Percentiles rank a stretch among this genome's conserved stretches.
Evolutionary conservation across 75 land plant species (phyloP).

Genomic region (Sequoia sempervirens): DNA sequence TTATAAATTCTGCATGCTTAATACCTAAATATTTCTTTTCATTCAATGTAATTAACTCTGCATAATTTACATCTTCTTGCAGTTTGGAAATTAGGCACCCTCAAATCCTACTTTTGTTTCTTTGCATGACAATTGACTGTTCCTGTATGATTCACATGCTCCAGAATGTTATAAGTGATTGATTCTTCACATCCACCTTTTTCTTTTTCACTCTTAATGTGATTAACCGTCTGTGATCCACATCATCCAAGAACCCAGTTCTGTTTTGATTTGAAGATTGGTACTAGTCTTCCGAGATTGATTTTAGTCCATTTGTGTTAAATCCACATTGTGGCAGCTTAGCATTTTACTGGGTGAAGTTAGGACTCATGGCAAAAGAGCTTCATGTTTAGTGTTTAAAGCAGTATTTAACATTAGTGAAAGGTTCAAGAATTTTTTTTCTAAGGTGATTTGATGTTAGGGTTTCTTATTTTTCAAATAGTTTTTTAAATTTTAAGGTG

Average conservation of each 20-base stretch:
- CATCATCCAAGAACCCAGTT: not conserved
- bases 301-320: not conserved
- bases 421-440: not conserved
- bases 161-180: not conserved
- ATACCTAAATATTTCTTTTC: not conserved
- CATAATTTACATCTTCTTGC: not conserved
- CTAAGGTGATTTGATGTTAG: not conserved
- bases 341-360: not conserved
- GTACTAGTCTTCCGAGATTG: not conserved
- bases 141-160: not conserved
- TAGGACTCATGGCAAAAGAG: not conserved
- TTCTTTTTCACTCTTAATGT: not conserved
- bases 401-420: not conserved
- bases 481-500: not conserved
- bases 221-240: not conserved
- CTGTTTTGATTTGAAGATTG: not conserved
- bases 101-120: not conserved
- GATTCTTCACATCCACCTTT: not conserved
- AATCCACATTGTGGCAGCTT: not conserved
- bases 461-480: not conserved
- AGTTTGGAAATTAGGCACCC: not conserved
- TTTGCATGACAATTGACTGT: not conserved
- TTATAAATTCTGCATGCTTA: not conserved
- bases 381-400: not conserved
- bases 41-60: not conserved